Evolutionary conservation across 441 rosid species (phyloP), one percentile per base, ranked within the genome.

Genomic region (Populus trichocarpa): DNA sequence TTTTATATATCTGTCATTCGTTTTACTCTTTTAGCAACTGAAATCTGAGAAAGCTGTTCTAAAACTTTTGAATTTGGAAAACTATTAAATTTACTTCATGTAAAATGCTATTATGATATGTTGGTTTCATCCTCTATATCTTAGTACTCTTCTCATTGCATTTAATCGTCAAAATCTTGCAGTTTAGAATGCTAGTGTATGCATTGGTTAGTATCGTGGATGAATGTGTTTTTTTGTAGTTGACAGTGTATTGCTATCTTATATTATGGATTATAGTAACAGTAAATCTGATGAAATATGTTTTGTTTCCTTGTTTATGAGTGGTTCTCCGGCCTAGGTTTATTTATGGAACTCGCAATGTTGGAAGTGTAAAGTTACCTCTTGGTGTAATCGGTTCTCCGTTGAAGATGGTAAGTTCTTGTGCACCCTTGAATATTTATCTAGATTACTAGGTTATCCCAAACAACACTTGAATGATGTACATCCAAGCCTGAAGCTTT

Each of bases 321-420:
- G 32, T 30, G 32, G 32, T 30, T 30, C 32, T 30, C 32, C 4
- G 0, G 32, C 32, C 4, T 30, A 5, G 32, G 32, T 30, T 30
- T 30, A 3, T 30, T 30, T 30, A 30, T 30, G 32, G 5, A 30
- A 30, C 32, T 30, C 32, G 5, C 5, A 30, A 30, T 30, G 32
- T 30, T 30, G 92, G 96, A 72, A 86, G 86, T 77, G 16, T 91
- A 85, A 92, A 92, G 83, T 59, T 94, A 72, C 96, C 98, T 33
- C 86, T 94, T 28, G 92, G 96, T 38, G 82, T 90, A 1, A 78
- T 94, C 80, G 97, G 97, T 70, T 91, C 90, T 68, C 97, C 96
- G 13, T 13, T 94, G 88, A 93, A 92, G 83, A 90, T 87, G 96
- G 98, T 92, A 89, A 73, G 20, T 69, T 26, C 2, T 26, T 12